phyloP scores from a whole-genome alignment of 2,329 filamentous ascomycete genomes.

The Fusarium brachygibbosum region DNA sequence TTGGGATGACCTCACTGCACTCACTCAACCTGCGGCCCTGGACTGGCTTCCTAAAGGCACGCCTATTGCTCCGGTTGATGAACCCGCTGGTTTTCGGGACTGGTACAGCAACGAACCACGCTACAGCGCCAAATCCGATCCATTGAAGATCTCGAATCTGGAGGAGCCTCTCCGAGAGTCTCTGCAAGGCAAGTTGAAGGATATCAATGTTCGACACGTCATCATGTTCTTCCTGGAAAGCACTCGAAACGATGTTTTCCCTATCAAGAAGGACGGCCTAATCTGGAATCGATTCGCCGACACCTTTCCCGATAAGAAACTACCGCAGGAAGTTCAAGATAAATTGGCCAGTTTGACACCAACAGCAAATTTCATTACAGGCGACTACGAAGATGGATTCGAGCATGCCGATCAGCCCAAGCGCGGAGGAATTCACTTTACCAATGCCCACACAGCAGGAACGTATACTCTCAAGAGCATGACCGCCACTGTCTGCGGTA shows the following conservation, averaged over 20 bases:
- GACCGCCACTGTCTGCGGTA: conserved; percentile 58
- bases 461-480: conserved; percentile 62
- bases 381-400: conserved; percentile 55
- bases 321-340: conserved; percentile 53
- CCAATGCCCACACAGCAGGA: conserved; percentile 57
- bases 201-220: conserved; percentile 59
- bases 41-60: conserved; percentile 45
- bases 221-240: conserved; percentile 61
- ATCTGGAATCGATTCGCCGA: conserved; percentile 54
- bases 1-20: conserved; percentile 49
- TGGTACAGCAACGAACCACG: conserved; percentile 47
- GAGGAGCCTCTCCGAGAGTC: conserved; percentile 50
- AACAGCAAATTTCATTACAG: conserved; percentile 53
- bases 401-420: conserved; percentile 38
- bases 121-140: conserved; percentile 56
- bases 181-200: conserved; percentile 46
- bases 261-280: conserved; percentile 57
- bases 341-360: conserved; percentile 50
- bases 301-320: conserved; percentile 50
- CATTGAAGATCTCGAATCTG: conserved; percentile 58
- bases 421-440: conserved; percentile 58
- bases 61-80: not conserved
- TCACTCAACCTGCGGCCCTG: conserved; percentile 40
- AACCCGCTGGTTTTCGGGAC: conserved; percentile 45
- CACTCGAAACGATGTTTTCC: conserved; percentile 61